Conservation (phyloP, 176 grass and related monocot genomes). For the Ensete glaucum region DNA sequence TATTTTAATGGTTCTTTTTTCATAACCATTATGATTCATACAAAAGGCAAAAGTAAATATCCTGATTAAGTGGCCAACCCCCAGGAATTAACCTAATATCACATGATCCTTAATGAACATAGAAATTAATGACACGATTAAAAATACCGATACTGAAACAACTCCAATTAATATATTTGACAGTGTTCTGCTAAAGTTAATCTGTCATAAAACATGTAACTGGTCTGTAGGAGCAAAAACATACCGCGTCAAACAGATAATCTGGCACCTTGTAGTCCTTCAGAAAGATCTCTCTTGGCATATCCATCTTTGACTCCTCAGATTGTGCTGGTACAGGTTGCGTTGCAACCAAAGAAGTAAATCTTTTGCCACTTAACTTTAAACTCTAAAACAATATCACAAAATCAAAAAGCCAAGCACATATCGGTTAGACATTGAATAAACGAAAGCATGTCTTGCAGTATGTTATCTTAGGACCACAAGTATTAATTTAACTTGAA, state of each 20-base stretch:
- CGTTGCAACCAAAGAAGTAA: constrained; percentile 72
- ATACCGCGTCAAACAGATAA: constrained; percentile 81
- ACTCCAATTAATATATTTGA: not conserved
- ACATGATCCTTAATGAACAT: not conserved
- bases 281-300: constrained; percentile 90
- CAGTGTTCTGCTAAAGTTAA: not conserved
- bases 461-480: not conserved
- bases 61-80: not conserved
- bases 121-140: not conserved
- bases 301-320: constrained; percentile 65
- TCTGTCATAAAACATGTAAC: not conserved
- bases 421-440: not conserved
- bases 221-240: not conserved
- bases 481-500: not conserved
- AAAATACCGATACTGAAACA: not conserved
- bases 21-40: not conserved
- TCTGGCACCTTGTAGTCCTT: constrained; percentile 83
- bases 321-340: constrained; percentile 45
- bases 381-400: constrained; percentile 31
- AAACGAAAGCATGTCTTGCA: not conserved
- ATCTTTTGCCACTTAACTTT: constrained; percentile 48
- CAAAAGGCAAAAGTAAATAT: not conserved
- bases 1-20: too few species aligned
- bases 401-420: constrained; percentile 4
- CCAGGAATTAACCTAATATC: not conserved